A percentile compares a stretch with the other conserved stretches of the same genome.
Evolutionary conservation across 352 stramenopile species (phyloP).

Genomic region (Phytophthora macrochlamydospora): DNA sequence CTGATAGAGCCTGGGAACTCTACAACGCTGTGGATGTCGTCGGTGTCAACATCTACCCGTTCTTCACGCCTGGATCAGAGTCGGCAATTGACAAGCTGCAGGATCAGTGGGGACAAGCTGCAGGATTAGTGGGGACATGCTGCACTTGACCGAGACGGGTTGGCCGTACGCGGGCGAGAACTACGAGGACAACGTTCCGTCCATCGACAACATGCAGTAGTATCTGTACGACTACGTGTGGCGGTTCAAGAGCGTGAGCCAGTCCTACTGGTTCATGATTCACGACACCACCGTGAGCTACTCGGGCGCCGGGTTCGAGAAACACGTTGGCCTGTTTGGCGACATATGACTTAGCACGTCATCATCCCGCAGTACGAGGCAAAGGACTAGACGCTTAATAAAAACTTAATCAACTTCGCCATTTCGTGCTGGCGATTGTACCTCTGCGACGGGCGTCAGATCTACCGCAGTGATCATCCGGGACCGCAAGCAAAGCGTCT

Average conservation of each 20-base stretch:
- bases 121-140: conserved; percentile 51
- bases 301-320: conserved; percentile 55
- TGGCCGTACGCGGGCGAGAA: conserved; percentile 45
- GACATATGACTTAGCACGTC: too few relatives aligned
- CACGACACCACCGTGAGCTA: conserved; percentile 61
- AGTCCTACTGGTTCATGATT: conserved; percentile 69
- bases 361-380: conserved; percentile 26
- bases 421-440: too few relatives aligned
- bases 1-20: conserved; percentile 29
- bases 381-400: conserved; percentile 43
- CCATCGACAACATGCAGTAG: conserved; percentile 43
- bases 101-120: conserved; percentile 58
- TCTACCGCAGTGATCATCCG: too few relatives aligned
- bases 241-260: conserved; percentile 35
- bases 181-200: conserved; percentile 41
- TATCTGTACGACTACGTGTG: conserved; percentile 52
- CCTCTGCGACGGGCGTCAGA: too few relatives aligned
- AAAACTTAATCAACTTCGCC: conserved; percentile 41
- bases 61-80: conserved; percentile 39
- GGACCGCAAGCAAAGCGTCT: too few relatives aligned
- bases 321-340: conserved; percentile 52
- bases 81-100: conserved; percentile 55
- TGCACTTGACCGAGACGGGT: conserved; percentile 62
- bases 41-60: conserved; percentile 68
- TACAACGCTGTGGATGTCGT: conserved; percentile 13